Percentiles rank a stretch among this genome's conserved stretches.
These are phyloP conservation scores for Suillus paluster DNA, from an alignment of 768 basidiomycete species.

Conservation along the genomic window DNA sequence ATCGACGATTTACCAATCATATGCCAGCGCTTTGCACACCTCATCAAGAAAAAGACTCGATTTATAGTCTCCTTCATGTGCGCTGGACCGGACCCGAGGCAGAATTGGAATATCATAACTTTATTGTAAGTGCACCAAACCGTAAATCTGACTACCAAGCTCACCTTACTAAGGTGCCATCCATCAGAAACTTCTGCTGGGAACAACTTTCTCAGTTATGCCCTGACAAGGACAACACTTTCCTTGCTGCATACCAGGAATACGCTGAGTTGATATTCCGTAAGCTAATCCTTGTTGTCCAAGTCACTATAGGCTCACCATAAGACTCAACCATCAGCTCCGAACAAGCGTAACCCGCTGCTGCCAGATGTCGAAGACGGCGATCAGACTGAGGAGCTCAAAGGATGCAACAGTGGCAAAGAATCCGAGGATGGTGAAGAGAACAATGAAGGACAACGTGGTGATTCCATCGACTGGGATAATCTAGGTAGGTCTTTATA, in stretches of 20 bases:
- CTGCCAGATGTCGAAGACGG: not conserved
- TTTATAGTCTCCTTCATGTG: constrained; percentile 9
- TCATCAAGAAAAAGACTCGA: not conserved
- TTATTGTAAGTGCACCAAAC: constrained; percentile 2
- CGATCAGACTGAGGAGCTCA: not conserved
- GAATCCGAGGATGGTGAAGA: not conserved
- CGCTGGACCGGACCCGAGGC: constrained; percentile 7
- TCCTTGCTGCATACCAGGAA: constrained; percentile 2
- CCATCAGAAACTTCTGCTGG: constrained; percentile 3
- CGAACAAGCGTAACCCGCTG: not conserved
- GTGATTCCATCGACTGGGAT: not conserved
- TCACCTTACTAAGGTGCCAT: constrained; percentile 5
- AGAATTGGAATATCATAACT: constrained; percentile 10
- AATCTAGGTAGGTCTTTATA: not conserved
- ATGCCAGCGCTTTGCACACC: not conserved
- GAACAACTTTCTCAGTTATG: not conserved
- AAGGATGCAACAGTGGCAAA: not conserved
- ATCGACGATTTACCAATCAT: constrained; percentile 9
- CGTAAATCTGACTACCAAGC: not conserved
- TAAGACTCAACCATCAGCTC: not conserved
- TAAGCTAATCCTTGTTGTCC: constrained; percentile 2
- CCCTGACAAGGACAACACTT: constrained; percentile 6
- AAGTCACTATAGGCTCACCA: not conserved
- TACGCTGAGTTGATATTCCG: constrained; percentile 6
- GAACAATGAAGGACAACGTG: not conserved